Evolutionary conservation across 257 asterid genomes (phyloP), one percentile per base, ranked within the genome.

Genomic region (Apocynum venetum): DNA sequence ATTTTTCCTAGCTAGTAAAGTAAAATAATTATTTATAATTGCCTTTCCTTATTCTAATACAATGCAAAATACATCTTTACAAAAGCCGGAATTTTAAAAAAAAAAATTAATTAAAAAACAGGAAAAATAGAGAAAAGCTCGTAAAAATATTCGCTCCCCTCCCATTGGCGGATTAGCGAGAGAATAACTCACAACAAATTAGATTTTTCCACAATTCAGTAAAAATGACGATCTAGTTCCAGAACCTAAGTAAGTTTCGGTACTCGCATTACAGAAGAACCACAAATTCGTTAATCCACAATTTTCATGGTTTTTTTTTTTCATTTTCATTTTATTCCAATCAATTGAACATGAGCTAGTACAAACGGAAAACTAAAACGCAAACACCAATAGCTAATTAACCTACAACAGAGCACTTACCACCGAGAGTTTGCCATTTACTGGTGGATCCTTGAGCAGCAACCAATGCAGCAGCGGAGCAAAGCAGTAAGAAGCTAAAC

Each of bases 391-490:
- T 17, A 47, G 59, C 8, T 2, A 60, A 72, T 19, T 14, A 17
- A 52, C 43, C 14, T 40, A 38, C 66, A 47, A 57, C 72, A 68
- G 48, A 75, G 72, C 49, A 75, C 36, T 77, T 76, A 91, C 97
- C 97, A 41, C 31, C 38, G 38, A 93, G 93, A 44, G 98, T 93
- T 52, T 84, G 86, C 98, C 97, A 93, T 86, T 69, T 82, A 12
- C 82, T 67, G 47, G 75, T 41, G 87, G 97, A 93, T 87, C 90
- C 59, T 80, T 86, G 96, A 79, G 90, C 97, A 74, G 91, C 80
- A 67, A 81, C 92, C 63, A 87, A 84, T 14, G 81, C 89, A 63
- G 69, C 84, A 43, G 82, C 80, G 4, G 84, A 84, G 81, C 85
- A 86, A 76, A 87, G 84, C 80, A 89, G 86, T 48, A 88, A 36